phyloP scores from a whole-genome alignment of 2,329 filamentous ascomycete species.

The Xylariaceae sp. region DNA sequence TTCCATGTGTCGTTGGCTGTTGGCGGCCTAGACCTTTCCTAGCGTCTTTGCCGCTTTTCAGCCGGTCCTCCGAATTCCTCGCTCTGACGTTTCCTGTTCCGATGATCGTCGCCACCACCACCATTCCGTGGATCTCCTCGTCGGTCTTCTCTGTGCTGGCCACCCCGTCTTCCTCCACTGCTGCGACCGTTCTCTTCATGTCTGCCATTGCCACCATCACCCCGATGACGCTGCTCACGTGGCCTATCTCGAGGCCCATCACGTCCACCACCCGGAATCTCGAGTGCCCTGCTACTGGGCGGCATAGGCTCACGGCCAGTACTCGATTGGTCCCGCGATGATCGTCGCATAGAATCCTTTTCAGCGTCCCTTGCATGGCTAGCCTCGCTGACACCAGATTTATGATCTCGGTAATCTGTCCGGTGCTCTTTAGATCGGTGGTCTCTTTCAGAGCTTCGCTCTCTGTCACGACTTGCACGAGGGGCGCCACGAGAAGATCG shows the following conservation, averaged over 20 bases:
- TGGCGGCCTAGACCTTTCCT: too few species aligned
- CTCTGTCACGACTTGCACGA: constrained; percentile 49
- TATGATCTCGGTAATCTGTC: constrained; percentile 29
- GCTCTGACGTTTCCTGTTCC: constrained; percentile 41
- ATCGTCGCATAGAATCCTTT: constrained; percentile 28
- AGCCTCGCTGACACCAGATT: constrained; percentile 23
- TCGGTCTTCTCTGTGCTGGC: constrained; percentile 33
- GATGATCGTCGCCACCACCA: constrained; percentile 34
- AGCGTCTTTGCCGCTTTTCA: constrained; percentile 53
- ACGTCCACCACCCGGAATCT: constrained; percentile 24
- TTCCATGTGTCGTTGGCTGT: too few species aligned
- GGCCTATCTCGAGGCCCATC: constrained; percentile 23
- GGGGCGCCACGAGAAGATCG: constrained; percentile 38
- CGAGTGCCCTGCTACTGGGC: constrained; percentile 14
- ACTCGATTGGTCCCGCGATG: constrained; percentile 24
- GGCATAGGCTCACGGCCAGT: constrained; percentile 20
- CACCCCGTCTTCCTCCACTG: constrained; percentile 33
- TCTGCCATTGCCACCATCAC: constrained; percentile 26
- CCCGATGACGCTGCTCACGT: constrained; percentile 31
- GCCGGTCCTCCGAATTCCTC: constrained; percentile 40
- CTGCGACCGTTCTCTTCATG: constrained; percentile 31
- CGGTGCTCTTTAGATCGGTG: constrained; percentile 35
- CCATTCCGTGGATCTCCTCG: constrained; percentile 34
- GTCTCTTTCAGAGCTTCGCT: constrained; percentile 45
- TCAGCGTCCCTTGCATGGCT: constrained; percentile 27